Evolutionary conservation across 192 early-diverging fungal genomes (phyloP), one percentile per base, ranked within the genome.

Genomic region (Geosiphon pyriformis): DNA sequence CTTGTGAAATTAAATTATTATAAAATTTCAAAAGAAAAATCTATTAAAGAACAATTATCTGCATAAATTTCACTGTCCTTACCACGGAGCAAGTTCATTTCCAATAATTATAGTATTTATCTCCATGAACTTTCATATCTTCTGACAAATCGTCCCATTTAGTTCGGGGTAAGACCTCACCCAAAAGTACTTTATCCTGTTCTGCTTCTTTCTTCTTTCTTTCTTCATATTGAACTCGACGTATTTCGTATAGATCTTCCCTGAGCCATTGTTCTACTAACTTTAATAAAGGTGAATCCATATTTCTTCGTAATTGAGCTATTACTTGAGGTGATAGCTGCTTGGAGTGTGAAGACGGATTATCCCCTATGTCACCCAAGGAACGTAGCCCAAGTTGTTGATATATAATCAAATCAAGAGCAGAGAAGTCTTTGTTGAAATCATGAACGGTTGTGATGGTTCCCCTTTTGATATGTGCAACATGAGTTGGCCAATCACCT

Each of bases 401-500:
- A 23, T 17, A 4, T 33, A 65, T 54, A 27, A 65, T 54, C 4
- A 32, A 26, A 11, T 84, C 79, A 17, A 87, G 69, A 72, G 88
- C 85, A 0, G 81, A 76, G 61, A 86, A 86, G 4, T 77, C 61
- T 1, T 57, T 65, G 2, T 73, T 32, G 15, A 87, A 60, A 67
- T 75, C 65, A 27, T 83, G 31, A 20, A 84, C 56, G 8, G 76
- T 65, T n/a, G 78, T 61, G 15, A 83, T 73, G 1, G 61, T 58
- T 6, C 88, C 87, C 34, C 87, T 76, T 4, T 69, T 59, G 12
- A 91, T 85, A 72, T 89, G 88, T 47, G 82, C 82, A 4, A 92
- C 74, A 61, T 92, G 89, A 26, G 87, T 84, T 2, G 87, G 85
- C 86, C 88, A 92, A 10, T 80, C 78, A 57, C 84, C 83, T 1